Conservation (phyloP, 2,329 filamentous ascomycete species). For the Ampelomyces quisqualis region DNA sequence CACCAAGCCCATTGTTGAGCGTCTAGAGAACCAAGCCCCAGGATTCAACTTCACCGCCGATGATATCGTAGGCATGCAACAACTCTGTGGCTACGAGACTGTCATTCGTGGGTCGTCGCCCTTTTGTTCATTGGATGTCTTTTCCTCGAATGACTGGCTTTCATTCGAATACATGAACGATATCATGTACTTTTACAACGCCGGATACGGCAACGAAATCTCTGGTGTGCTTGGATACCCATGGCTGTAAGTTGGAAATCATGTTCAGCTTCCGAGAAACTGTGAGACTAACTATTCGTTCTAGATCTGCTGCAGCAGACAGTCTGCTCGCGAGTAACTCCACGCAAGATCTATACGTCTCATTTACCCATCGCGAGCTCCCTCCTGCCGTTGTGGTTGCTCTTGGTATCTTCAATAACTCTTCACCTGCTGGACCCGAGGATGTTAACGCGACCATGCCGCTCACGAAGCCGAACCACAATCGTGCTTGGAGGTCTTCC, state of each 20-base stretch:
- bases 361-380: conserved; percentile 69
- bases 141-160: conserved; percentile 65
- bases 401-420: conserved; percentile 70
- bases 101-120: conserved; percentile 63
- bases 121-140: conserved; percentile 62
- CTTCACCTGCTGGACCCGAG: conserved; percentile 54
- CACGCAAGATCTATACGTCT: conserved; percentile 64
- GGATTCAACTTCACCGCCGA: conserved; percentile 63
- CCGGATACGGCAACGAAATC: conserved; percentile 62
- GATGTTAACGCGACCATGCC: conserved; percentile 66
- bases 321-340: conserved; percentile 50
- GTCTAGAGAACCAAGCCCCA: conserved; percentile 56
- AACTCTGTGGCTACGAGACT: conserved; percentile 66
- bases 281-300: not conserved
- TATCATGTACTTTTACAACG: conserved; percentile 64
- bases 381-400: conserved; percentile 67
- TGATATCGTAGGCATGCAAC: conserved; percentile 63
- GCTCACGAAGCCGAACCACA: conserved; percentile 61
- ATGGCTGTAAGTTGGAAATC: conserved; percentile 51
- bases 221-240: conserved; percentile 63
- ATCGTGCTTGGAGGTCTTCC: conserved; percentile 64
- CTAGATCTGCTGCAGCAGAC: conserved; percentile 56
- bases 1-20: conserved; percentile 60
- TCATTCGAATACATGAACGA: conserved; percentile 66
- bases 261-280: not conserved